phyloP scores from a whole-genome alignment of 1,284 basidiomycete species.

The Ceratobasidium sp. region DNA sequence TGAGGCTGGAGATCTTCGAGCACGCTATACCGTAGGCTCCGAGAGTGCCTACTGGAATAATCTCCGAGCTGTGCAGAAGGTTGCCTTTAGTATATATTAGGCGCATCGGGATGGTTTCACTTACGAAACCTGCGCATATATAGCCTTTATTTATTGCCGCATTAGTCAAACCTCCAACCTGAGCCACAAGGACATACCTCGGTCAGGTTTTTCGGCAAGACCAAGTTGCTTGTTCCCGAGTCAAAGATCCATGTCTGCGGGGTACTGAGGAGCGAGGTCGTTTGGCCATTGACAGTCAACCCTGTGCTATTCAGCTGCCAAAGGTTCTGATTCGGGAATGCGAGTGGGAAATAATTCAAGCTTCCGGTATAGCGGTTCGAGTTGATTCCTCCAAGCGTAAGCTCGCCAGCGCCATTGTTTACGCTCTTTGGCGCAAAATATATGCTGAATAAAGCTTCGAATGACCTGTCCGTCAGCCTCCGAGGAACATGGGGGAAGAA shows the following conservation, averaged over 20 bases:
- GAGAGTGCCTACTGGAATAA: slow-evolving; percentile 56
- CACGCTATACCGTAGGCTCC: slow-evolving; percentile 65
- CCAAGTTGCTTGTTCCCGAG: slow-evolving; percentile 61
- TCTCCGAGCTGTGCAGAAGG: no score
- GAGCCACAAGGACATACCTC: neutral
- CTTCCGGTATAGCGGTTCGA: slow-evolving; percentile 58
- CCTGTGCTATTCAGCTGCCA: slow-evolving; percentile 57
- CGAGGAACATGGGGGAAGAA: neutral
- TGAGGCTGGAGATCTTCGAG: slow-evolving; percentile 54
- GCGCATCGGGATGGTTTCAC: no score
- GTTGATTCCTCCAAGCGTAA: slow-evolving; percentile 62
- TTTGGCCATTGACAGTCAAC: slow-evolving; percentile 60
- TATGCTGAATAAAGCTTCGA: slow-evolving; percentile 59
- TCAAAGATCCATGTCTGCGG: slow-evolving; percentile 60
- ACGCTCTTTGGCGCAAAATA: slow-evolving; percentile 58
- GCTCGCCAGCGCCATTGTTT: slow-evolving; percentile 60
- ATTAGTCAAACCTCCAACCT: slow-evolving; percentile 49
- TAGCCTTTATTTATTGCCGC: slow-evolving; percentile 57
- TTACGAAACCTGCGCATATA: slow-evolving; percentile 62
- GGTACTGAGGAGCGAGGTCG: slow-evolving; percentile 53
- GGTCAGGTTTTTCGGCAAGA: neutral
- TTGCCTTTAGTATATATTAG: no score
- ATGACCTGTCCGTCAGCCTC: neutral
- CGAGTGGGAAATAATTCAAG: slow-evolving; percentile 53
- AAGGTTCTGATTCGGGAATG: slow-evolving; percentile 43